Percentiles rank a stretch among this genome's conserved stretches.
Conservation (phyloP, 169 alveolate species). For the Cryptosporidium felis region DNA sequence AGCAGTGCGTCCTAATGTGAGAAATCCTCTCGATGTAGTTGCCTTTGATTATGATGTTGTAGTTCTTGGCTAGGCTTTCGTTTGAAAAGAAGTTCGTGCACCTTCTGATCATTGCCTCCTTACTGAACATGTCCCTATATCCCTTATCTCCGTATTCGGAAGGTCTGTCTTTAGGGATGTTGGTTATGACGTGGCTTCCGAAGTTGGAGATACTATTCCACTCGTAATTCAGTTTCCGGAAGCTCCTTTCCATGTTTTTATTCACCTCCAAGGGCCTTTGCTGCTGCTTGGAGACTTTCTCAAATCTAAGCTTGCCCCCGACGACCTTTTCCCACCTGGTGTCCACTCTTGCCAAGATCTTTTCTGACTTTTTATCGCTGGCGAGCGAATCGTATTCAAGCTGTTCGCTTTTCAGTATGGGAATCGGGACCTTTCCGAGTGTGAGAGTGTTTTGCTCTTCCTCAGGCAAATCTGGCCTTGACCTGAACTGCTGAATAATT, state of each 20-base stretch:
- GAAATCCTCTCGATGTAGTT: slow-evolving; percentile 31
- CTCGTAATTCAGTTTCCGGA: slow-evolving; percentile 9
- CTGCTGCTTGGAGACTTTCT: not conserved
- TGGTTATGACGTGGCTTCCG: slow-evolving; percentile 7
- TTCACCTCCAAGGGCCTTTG: not conserved
- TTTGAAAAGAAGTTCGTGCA: slow-evolving; percentile 24
- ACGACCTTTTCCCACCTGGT: slow-evolving; percentile 39
- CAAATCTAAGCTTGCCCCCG: not conserved
- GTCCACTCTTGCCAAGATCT: slow-evolving; percentile 25
- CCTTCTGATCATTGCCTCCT: slow-evolving; percentile 59
- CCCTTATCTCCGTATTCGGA: slow-evolving; percentile 36
- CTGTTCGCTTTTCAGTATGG: not conserved
- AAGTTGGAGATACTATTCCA: not conserved
- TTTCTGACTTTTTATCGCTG: not conserved
- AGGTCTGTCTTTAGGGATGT: slow-evolving; percentile 25
- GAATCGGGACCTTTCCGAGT: slow-evolving; percentile 10
- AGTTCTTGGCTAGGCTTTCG: not conserved
- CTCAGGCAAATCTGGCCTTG: not conserved
- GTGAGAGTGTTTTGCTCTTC: slow-evolving; percentile 13
- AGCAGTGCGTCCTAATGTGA: slow-evolving; percentile 28
- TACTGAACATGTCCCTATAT: slow-evolving; percentile 26
- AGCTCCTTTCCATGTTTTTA: slow-evolving; percentile 5
- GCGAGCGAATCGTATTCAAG: not conserved
- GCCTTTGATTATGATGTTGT: slow-evolving; percentile 40
- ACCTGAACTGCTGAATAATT: not conserved